Conservation (phyloP, 768 basidiomycete genomes). For the Trametes cinnabarina region DNA sequence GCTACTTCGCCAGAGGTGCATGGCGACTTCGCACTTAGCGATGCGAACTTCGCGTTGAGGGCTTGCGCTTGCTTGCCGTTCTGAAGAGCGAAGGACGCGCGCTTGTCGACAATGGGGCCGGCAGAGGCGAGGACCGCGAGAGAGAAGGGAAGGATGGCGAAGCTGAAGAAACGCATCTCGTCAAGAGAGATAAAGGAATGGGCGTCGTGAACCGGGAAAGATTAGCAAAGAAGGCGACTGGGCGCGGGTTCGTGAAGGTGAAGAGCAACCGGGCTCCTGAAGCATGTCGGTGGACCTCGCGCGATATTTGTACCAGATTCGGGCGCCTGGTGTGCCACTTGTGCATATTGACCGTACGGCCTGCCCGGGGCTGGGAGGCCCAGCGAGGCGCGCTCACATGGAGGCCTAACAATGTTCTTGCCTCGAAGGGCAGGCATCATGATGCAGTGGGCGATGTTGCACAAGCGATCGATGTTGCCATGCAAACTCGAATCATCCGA, state of each 20-base stretch:
- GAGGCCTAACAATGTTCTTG: too few relatives aligned
- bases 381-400: too few relatives aligned
- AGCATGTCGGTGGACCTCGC: background rate
- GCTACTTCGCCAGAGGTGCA: conserved; percentile 47
- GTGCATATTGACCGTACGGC: too few relatives aligned
- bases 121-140: conserved; percentile 27
- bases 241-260: conserved; percentile 15
- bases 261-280: conserved; percentile 22
- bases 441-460: too few relatives aligned
- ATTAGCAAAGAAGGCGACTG: conserved; percentile 17
- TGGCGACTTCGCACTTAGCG: conserved; percentile 41
- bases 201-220: conserved; percentile 7
- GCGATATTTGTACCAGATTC: conserved; percentile 5
- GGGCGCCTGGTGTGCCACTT: background rate
- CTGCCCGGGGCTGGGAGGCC: too few relatives aligned
- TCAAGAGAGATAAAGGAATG: conserved; percentile 3
- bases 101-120: conserved; percentile 17
- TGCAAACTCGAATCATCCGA: too few relatives aligned
- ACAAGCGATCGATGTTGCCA: too few relatives aligned
- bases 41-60: conserved; percentile 41
- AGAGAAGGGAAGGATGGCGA: conserved; percentile 32
- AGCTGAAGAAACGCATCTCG: conserved; percentile 39
- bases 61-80: conserved; percentile 6
- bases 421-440: too few relatives aligned
- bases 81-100: conserved; percentile 6